Evolutionary conservation across 257 asterid genomes (phyloP), one percentile per base, ranked within the genome.

Genomic region (Mentha longifolia): DNA sequence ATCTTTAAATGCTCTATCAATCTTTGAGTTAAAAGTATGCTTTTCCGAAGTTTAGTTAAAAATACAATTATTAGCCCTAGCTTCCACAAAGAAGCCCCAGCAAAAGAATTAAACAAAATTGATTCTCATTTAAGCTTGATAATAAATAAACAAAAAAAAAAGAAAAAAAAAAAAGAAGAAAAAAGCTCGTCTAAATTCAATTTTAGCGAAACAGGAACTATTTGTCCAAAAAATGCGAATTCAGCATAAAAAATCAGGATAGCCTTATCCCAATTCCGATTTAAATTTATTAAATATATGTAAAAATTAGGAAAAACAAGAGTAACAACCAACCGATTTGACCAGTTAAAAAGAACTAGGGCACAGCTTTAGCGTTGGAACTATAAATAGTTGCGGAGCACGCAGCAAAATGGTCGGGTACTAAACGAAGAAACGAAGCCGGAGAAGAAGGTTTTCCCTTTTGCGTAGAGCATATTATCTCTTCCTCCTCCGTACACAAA

Each of bases 401-500:
- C 63, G 68, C 74, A 46, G 73, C 65, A 42, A 16, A 56, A 61
- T 65, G 76, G 56, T 73, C 51, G 77, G 81, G 78, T 78, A 74
- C 35, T 70, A 75, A 83, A 9, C 82, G 80, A 73, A 73, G 68
- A 76, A 70, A 72, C 84, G 75, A 73, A 74, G 79, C 86, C 84
- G 68, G 84, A 67, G 79, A 70, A 81, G 78, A 76, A 80, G 82
- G 83, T 78, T 75, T 79, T 59, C 68, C 66, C 64, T 74, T 35
- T 7, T 35, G 31, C 31, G 31, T 76, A 39, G 75, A 45, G 68
- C 77, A 60, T 49, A 47, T 58, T 50, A 57, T 42, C 15, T 66
- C 78, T 74, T 65, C 55, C 76, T 81, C 50, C 39, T 65, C 45
- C 77, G 17, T 65, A 67, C 2, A 59, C 16, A 45, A 0, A 22